Conservation (phyloP, 2,329 filamentous ascomycete genomes). For the Diaporthe eres region DNA sequence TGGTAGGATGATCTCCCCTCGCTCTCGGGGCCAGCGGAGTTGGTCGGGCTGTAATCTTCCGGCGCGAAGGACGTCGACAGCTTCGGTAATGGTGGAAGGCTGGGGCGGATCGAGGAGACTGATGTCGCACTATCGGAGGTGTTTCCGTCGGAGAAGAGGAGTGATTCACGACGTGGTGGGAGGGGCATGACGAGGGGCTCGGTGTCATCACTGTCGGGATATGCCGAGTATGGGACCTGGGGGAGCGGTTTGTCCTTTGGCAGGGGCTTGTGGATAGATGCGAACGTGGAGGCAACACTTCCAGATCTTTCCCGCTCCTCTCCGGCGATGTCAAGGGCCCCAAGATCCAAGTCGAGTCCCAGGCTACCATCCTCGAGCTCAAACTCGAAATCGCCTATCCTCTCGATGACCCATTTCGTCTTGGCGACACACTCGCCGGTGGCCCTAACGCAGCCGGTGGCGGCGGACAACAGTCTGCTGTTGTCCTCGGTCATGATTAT, state of each 20-base stretch:
- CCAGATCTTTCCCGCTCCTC: constrained; percentile 51
- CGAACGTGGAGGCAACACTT: constrained; percentile 45
- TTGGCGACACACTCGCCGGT: constrained; percentile 93
- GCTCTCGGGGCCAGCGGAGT: constrained; percentile 59
- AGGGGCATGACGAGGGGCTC: constrained; percentile 49
- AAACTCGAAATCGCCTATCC: constrained; percentile 91
- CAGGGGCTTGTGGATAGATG: constrained; percentile 51
- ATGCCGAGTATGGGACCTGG: constrained; percentile 71
- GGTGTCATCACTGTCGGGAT: constrained; percentile 49
- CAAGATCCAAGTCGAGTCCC: constrained; percentile 70
- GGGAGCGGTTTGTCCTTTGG: constrained; percentile 78
- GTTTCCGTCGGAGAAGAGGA: constrained; percentile 55
- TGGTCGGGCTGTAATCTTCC: constrained; percentile 64
- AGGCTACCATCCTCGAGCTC: constrained; percentile 74
- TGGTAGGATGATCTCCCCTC: constrained; percentile 68
- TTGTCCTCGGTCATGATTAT: constrained; percentile 87
- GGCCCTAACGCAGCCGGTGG: constrained; percentile 89
- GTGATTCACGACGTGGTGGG: constrained; percentile 60
- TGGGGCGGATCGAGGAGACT: constrained; percentile 62
- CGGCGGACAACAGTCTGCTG: constrained; percentile 80
- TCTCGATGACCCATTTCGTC: constrained; percentile 86
- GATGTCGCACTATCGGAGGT: constrained; percentile 61
- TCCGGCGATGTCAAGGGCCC: constrained; percentile 61
- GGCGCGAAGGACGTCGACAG: constrained; percentile 65
- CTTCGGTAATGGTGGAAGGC: constrained; percentile 70